Conservation (phyloP, 164 flowering plant species). For the Annona cherimola region DNA sequence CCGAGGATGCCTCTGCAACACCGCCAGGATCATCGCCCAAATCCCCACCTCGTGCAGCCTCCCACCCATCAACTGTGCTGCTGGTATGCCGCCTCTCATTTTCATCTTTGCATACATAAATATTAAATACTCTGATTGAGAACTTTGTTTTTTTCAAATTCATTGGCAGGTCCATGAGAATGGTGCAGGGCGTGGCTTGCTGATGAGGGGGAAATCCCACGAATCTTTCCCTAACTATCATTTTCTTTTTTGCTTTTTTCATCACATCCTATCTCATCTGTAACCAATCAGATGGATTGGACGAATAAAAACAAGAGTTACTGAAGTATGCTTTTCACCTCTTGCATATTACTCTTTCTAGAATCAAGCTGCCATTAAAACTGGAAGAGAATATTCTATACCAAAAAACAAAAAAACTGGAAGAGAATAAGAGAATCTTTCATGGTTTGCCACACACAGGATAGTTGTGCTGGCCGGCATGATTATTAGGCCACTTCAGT, state of each 20-base stretch:
- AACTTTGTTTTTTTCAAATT: too few relatives aligned
- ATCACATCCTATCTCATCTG: too few relatives aligned
- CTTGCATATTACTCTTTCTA: background rate
- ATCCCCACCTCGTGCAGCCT: conserved; percentile 6
- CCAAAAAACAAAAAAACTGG: background rate
- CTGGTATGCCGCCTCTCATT: conserved; percentile 1
- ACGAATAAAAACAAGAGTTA: too few relatives aligned
- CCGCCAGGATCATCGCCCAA: conserved; percentile 4
- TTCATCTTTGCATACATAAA: background rate
- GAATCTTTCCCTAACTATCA: too few relatives aligned
- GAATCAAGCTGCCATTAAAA: too few relatives aligned
- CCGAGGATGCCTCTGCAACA: conserved; percentile 7
- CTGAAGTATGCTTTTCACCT: too few relatives aligned
- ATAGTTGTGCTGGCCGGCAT: background rate
- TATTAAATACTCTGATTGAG: too few relatives aligned
- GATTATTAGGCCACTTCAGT: background rate
- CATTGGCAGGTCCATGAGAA: background rate
- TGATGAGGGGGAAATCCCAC: too few relatives aligned
- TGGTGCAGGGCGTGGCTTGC: background rate
- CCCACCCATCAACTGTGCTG: conserved; percentile 3
- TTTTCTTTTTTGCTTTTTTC: too few relatives aligned
- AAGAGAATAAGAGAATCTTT: background rate
- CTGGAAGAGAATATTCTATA: too few relatives aligned
- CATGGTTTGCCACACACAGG: background rate
- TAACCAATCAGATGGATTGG: too few relatives aligned